phyloP scores from a whole-genome alignment of 148 eudicot species.

The Silene latifolia region DNA sequence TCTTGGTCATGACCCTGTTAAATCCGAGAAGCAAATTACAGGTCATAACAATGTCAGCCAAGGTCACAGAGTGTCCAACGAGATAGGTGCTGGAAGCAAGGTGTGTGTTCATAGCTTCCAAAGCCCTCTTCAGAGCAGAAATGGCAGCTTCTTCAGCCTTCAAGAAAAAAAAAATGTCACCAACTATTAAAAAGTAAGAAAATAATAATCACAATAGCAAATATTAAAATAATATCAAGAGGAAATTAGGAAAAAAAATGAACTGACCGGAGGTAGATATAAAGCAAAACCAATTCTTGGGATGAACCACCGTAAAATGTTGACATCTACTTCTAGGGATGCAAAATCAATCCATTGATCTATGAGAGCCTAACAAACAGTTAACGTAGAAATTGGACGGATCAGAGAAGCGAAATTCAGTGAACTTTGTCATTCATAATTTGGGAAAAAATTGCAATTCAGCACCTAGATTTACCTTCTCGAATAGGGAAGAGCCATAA shows the following conservation, averaged over 20 bases:
- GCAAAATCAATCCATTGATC: slow-evolving; percentile 78
- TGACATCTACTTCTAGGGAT: slow-evolving; percentile 49
- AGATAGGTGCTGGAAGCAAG: slow-evolving; percentile 63
- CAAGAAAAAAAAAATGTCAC: background rate
- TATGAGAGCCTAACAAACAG: slow-evolving; percentile 37
- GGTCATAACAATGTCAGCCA: slow-evolving; percentile 67
- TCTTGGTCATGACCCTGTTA: slow-evolving; percentile 48
- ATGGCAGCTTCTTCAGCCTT: slow-evolving; percentile 73
- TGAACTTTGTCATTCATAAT: too few relatives aligned
- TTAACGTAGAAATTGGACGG: background rate
- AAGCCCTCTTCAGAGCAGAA: slow-evolving; percentile 54
- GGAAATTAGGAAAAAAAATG: background rate
- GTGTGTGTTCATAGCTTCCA: slow-evolving; percentile 61
- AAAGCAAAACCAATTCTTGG: slow-evolving; percentile 40
- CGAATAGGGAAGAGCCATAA: slow-evolving; percentile 44
- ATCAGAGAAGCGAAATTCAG: background rate
- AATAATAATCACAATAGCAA: background rate
- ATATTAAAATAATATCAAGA: background rate
- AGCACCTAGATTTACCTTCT: slow-evolving; percentile 39
- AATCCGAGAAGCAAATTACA: slow-evolving; percentile 52
- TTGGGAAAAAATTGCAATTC: background rate
- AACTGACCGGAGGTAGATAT: slow-evolving; percentile 48
- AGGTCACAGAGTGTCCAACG: slow-evolving; percentile 63
- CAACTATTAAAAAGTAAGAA: background rate
- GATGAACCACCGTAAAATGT: slow-evolving; percentile 32